phyloP scores from a whole-genome alignment of 176 grass and related monocot species.

The Saccharum officinarum region DNA sequence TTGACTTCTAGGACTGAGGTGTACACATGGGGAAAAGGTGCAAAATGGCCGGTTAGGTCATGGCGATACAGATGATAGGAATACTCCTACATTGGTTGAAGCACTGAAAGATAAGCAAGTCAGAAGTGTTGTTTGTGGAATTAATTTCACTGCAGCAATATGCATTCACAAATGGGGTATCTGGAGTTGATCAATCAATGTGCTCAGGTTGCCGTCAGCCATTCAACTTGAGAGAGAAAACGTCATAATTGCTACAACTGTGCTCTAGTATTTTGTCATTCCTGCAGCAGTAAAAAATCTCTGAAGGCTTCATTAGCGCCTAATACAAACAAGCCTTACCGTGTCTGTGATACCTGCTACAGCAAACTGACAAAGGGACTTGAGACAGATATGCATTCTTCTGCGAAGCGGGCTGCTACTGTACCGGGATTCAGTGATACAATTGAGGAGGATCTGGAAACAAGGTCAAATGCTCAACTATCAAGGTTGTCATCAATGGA shows the following conservation, averaged over 20 bases:
- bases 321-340: slow-evolving; percentile 92
- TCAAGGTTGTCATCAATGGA: slow-evolving; percentile 89
- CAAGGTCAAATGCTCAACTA: slow-evolving; percentile 71
- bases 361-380: slow-evolving; percentile 72
- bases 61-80: slow-evolving; percentile 83
- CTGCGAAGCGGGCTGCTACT: slow-evolving; percentile 51
- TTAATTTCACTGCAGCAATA: slow-evolving; percentile 95
- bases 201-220: slow-evolving; percentile 93
- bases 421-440: slow-evolving; percentile 60
- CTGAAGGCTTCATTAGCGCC: slow-evolving; percentile 90
- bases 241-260: slow-evolving; percentile 98
- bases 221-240: slow-evolving; percentile 98
- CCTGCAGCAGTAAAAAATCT: slow-evolving; percentile 93
- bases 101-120: slow-evolving; percentile 98
- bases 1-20: slow-evolving; percentile 94
- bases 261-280: slow-evolving; percentile 93
- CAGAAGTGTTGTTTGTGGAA: slow-evolving; percentile 92
- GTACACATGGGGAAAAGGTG: slow-evolving; percentile 98
- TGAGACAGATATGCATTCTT: slow-evolving; percentile 66
- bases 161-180: slow-evolving; percentile 99
- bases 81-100: slow-evolving; percentile 89
- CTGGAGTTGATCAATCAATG: slow-evolving; percentile 94
- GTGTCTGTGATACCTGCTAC: slow-evolving; percentile 88
- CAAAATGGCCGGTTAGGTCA: slow-evolving; percentile 96
- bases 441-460: slow-evolving; percentile 67